Percentiles rank a stretch among this genome's conserved stretches.
phyloP scores from a whole-genome alignment of 2,329 filamentous ascomycete genomes.

The Myriosclerotinia curreyana region DNA sequence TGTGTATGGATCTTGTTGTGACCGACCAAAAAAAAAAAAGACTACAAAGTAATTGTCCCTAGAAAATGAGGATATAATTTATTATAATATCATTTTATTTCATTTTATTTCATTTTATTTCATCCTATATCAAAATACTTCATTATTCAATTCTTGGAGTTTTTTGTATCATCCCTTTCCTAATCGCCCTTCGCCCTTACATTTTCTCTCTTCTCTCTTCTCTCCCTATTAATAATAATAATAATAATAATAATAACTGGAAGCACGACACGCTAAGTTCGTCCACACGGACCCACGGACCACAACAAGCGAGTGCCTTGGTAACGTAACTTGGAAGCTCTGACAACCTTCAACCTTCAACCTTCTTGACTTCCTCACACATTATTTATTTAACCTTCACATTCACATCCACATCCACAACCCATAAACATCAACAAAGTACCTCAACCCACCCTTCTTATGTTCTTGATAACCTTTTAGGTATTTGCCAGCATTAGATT shows the following conservation, averaged over 20 bases:
- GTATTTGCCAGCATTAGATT: constrained; percentile 14
- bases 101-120: too few species aligned
- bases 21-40: neutral
- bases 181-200: too few species aligned
- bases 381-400: neutral
- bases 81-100: too few species aligned
- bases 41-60: too few species aligned
- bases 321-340: constrained; percentile 13
- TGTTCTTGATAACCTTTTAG: constrained; percentile 6
- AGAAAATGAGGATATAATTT: too few species aligned
- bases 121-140: too few species aligned
- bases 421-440: constrained; percentile 8
- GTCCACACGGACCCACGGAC: too few species aligned
- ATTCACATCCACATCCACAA: constrained; percentile 5
- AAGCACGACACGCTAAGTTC: constrained; percentile 16
- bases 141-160: too few species aligned
- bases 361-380: neutral
- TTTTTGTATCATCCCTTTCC: too few species aligned
- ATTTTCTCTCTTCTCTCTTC: too few species aligned
- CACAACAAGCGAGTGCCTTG: constrained; percentile 20
- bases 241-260: too few species aligned
- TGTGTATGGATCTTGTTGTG: constrained; percentile 10
- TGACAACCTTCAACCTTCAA: constrained; percentile 15
- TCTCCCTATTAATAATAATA: too few species aligned
- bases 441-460: neutral